These are phyloP conservation scores for Cutaneotrichosporon sp. DNA, from an alignment of 1,284 basidiomycete species.

Conservation along the genomic window DNA sequence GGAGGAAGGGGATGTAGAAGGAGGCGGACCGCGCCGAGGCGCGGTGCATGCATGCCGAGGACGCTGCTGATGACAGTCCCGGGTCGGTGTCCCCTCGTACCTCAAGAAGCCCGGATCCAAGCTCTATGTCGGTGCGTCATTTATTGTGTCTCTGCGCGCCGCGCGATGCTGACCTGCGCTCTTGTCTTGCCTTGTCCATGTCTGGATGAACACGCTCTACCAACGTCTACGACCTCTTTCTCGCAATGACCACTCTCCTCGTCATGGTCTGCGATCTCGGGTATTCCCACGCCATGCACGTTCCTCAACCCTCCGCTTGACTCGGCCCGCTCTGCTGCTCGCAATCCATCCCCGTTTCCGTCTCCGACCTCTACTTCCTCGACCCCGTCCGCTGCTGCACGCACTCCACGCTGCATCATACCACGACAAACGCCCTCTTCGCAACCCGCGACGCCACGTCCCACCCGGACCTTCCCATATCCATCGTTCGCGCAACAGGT, in stretches of 20 bases:
- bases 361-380: neutral
- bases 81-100: slow-evolving; percentile 43
- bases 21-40: neutral
- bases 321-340: neutral
- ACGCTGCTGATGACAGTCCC: slow-evolving; percentile 24
- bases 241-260: neutral
- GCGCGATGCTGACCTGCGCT: slow-evolving; percentile 15
- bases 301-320: neutral
- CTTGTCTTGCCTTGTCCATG: neutral
- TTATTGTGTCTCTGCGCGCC: neutral
- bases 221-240: neutral
- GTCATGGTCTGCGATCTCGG: neutral
- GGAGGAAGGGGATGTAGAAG: neutral
- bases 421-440: neutral
- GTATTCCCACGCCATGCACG: slow-evolving; percentile 2
- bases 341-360: neutral
- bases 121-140: slow-evolving; percentile 48
- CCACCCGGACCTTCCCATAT: neutral
- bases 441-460: neutral
- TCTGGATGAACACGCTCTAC: neutral
- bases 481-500: slow-evolving; percentile 29
- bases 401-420: neutral
- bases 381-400: neutral
- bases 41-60: neutral
- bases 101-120: slow-evolving; percentile 45